Evolutionary conservation across 192 early-diverging fungal species (phyloP).

Genomic region (Coemansia pectinata): DNA sequence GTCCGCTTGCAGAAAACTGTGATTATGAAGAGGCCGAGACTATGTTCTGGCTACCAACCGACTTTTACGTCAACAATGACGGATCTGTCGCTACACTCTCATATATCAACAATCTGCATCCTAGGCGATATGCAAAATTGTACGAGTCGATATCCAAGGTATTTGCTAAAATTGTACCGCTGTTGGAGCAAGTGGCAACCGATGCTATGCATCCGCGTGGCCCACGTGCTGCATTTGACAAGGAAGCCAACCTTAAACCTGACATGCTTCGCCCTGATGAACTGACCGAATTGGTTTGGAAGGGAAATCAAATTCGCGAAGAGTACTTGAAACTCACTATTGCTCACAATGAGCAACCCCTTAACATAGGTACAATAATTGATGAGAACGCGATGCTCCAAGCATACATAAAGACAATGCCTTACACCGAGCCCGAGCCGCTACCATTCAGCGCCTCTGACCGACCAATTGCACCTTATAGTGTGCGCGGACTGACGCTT

Average conservation of each 20-base stretch:
- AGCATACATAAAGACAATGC: background rate
- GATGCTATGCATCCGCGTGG: conserved; percentile 4
- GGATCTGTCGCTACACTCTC: background rate
- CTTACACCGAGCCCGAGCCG: conserved; percentile 30
- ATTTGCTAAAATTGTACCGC: background rate
- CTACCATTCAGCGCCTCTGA: conserved; percentile 21
- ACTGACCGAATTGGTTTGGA: background rate
- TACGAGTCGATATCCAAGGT: background rate
- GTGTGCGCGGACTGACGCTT: conserved; percentile 35
- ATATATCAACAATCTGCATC: conserved; percentile 12
- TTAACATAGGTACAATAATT: no score
- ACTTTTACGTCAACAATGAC: background rate
- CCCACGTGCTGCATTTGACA: background rate
- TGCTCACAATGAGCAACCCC: no score
- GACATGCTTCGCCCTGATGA: background rate
- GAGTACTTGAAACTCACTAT: no score
- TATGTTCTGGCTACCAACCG: background rate
- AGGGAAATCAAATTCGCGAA: no score
- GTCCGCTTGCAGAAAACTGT: background rate
- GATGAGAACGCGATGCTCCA: no score
- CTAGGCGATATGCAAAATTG: background rate
- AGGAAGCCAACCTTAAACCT: background rate
- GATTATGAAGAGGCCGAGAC: background rate
- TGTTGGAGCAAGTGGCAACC: conserved; percentile 55
- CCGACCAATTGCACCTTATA: conserved; percentile 18